These are phyloP conservation scores for Yarrowia galli DNA, from an alignment of 1,139 yeast genomes.

Conservation along the genomic window DNA sequence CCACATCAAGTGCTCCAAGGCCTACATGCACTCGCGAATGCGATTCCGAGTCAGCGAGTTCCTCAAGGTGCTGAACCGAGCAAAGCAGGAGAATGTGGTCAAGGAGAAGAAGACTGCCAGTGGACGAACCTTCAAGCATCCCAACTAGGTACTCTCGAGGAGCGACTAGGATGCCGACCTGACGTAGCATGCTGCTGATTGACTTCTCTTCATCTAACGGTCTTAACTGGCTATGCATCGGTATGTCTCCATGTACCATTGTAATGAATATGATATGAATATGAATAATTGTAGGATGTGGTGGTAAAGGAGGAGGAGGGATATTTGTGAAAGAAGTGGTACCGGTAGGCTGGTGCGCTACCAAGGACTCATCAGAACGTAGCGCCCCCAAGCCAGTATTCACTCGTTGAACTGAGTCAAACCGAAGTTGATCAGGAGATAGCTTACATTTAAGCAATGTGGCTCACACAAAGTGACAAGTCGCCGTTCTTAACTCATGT, in stretches of 20 bases:
- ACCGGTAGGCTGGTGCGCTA: no score
- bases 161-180: not conserved
- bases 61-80: constrained; percentile 93
- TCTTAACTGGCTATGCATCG: constrained; percentile 8
- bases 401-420: no score
- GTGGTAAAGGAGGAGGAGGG: no score
- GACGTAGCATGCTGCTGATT: constrained; percentile 1
- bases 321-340: no score
- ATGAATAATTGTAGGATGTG: not conserved
- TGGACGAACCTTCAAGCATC: constrained; percentile 73
- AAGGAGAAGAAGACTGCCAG: constrained; percentile 85
- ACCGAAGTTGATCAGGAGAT: no score
- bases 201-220: not conserved
- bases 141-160: constrained; percentile 16
- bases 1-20: constrained; percentile 97
- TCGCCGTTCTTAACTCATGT: no score
- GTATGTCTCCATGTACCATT: constrained; percentile 4
- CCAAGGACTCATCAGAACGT: no score
- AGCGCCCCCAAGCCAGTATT: no score
- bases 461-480: no score
- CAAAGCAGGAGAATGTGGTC: constrained; percentile 90
- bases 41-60: constrained; percentile 92
- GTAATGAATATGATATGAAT: constrained; percentile 19
- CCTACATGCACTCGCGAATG: constrained; percentile 98
- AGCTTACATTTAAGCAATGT: no score